Base-by-base conservation (phyloP, 441 rosid species). In the Aquilaria agallochum region DNA sequence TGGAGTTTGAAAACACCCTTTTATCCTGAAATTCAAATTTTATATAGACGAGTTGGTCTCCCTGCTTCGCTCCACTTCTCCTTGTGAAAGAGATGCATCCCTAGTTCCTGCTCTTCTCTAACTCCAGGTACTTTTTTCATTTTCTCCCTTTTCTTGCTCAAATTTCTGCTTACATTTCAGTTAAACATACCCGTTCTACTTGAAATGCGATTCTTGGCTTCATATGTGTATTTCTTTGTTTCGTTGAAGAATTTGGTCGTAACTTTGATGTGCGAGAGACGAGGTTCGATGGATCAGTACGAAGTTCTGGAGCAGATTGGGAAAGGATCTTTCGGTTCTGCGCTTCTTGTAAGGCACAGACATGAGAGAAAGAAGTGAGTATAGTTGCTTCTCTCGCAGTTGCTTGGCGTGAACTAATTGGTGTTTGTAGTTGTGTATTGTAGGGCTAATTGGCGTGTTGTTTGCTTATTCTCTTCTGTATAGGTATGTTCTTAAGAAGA, bases 301-400 rank as follows among this genome's bases (percentile, higher is more conserved):
- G 97, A 95, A 73, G 76, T 95, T 65, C 78, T 95, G n/a, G 96
- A 89, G 77, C 96, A 89, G 78, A 86, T 95, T 46, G 97, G 99
- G 45, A 91, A 87, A 77, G 97, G 99, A 0, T 86, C 97, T 51
- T 95, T 95, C 65, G 99, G 97, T 62, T 87, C 97, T 42, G 99
- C 99, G 62, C 96, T 89, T 74, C 97, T 95, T 12, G 97, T 95
- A 54, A 81, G 90, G 83, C 99, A 95, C 77, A 95, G 83, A 68
- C 97, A 86, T 78, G 99, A 95, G 78, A 88, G 80, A 67, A 91
- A 87, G 58, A 94, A 84, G 99, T 89, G 56, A 74, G 83, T 50
- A 53, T 46, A 40, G 51, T 63, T 33, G 63, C 31, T 46, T 9
- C 27, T 44, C 31, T 32, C 5, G 42, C 42, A 36, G 42, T 36